Conservation (phyloP, 2,329 filamentous ascomycete species). For the Mycosphaerella sp. region DNA sequence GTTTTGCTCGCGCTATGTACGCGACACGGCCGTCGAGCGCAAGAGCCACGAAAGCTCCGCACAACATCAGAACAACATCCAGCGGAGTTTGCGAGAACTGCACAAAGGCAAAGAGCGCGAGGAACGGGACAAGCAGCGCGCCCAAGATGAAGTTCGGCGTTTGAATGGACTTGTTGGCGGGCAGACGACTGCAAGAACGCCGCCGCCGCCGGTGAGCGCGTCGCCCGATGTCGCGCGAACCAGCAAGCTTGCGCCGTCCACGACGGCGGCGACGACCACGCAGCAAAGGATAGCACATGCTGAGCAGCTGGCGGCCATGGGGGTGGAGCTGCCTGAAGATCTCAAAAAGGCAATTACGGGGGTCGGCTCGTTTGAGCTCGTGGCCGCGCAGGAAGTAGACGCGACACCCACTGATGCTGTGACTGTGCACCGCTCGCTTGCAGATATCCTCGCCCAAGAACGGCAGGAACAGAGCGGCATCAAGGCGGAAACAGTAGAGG, state of each 20-base stretch:
- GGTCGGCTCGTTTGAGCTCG: conserved; percentile 78
- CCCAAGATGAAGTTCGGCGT: conserved; percentile 73
- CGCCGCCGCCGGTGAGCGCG: conserved; percentile 28
- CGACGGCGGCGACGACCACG: conserved; percentile 40
- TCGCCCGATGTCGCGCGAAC: conserved; percentile 11
- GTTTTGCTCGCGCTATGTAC: conserved; percentile 82
- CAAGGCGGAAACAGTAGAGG: conserved; percentile 39
- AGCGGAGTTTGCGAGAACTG: conserved; percentile 81
- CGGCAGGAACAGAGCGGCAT: conserved; percentile 37
- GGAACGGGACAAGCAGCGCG: conserved; percentile 72
- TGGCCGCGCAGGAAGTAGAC: conserved; percentile 44
- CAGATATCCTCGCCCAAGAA: conserved; percentile 43
- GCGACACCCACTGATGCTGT: conserved; percentile 14
- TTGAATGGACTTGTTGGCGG: conserved; percentile 68
- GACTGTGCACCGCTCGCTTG: conserved; percentile 31
- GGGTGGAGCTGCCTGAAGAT: conserved; percentile 74
- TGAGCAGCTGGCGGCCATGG: conserved; percentile 80
- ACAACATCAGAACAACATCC: conserved; percentile 57
- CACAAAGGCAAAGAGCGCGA: conserved; percentile 78
- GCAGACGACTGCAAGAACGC: conserved; percentile 28
- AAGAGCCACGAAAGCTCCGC: conserved; percentile 39
- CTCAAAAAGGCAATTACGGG: conserved; percentile 76
- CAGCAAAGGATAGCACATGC: conserved; percentile 75
- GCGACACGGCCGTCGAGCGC: conserved; percentile 85
- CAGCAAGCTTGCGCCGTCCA: conserved; percentile 23